A percentile compares a stretch with the other conserved stretches of the same genome.
Conservation (phyloP, 148 eudicot genomes). For the Silene conica region DNA sequence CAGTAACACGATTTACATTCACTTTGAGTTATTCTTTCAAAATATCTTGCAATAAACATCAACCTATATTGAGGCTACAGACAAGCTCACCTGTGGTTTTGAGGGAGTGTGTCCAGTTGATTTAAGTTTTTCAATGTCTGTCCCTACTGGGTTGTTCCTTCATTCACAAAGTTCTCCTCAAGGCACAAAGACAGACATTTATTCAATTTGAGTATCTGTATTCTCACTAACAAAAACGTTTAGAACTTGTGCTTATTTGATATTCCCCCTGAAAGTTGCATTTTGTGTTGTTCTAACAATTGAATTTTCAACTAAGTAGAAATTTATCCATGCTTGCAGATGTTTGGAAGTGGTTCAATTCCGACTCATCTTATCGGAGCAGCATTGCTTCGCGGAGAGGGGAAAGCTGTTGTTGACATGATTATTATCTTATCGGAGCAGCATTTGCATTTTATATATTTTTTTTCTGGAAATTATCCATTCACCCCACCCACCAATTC, state of each 20-base stretch:
- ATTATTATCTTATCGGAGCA: no score
- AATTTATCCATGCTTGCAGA: slow-evolving; percentile 33
- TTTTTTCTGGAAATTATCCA: no score
- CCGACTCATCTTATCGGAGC: slow-evolving; percentile 94
- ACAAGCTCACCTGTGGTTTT: not conserved
- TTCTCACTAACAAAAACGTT: not conserved
- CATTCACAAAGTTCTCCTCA: not conserved
- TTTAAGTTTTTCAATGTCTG: not conserved
- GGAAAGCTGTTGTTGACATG: slow-evolving; percentile 70
- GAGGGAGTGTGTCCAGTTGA: not conserved
- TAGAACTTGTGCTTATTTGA: not conserved
- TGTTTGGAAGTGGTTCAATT: slow-evolving; percentile 93
- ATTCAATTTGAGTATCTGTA: no score
- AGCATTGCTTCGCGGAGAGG: slow-evolving; percentile 81
- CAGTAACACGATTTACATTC: not conserved
- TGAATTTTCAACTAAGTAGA: slow-evolving; percentile 13
- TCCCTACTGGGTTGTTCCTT: not conserved
- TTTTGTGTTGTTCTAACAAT: slow-evolving; percentile 1
- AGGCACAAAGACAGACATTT: not conserved
- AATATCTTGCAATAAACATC: slow-evolving; percentile 4
- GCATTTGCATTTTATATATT: no score
- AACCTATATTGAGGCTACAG: not conserved
- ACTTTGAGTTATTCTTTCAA: not conserved
- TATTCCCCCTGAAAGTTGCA: not conserved
- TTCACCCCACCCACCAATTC: no score